These are phyloP conservation scores for Candolleomyces eurysporus DNA, from an alignment of 768 basidiomycete species.

Conservation along the genomic window DNA sequence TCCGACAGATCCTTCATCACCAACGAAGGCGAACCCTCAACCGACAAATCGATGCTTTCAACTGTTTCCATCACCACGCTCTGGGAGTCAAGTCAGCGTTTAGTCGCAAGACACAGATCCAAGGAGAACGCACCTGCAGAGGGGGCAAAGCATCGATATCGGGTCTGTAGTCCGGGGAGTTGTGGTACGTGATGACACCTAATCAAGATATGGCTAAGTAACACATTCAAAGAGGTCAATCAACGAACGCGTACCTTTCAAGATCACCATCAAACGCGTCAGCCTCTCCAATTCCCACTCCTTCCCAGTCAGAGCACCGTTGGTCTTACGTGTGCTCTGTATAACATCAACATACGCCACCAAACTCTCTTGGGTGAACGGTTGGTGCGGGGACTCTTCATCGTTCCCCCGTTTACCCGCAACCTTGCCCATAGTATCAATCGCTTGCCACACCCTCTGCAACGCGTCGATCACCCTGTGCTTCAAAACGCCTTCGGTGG, in stretches of 20 bases:
- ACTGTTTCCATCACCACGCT: slow-evolving; percentile 71
- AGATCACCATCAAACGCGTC: slow-evolving; percentile 66
- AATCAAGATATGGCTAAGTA: slow-evolving; percentile 4
- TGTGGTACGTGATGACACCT: slow-evolving; percentile 78
- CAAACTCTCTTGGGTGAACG: slow-evolving; percentile 85
- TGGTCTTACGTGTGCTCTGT: slow-evolving; percentile 53
- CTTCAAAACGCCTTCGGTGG: slow-evolving; percentile 39
- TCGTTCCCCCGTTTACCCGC: slow-evolving; percentile 19
- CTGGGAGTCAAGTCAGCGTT: slow-evolving; percentile 36
- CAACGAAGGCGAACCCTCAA: slow-evolving; percentile 63
- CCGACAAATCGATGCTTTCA: slow-evolving; percentile 60
- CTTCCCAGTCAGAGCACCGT: slow-evolving; percentile 41
- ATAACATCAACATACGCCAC: slow-evolving; percentile 78
- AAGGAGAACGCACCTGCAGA: slow-evolving; percentile 55
- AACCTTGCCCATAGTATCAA: slow-evolving; percentile 62
- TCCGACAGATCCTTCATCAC: slow-evolving; percentile 84
- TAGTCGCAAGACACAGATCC: background rate
- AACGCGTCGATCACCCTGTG: slow-evolving; percentile 44
- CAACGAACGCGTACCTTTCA: slow-evolving; percentile 54
- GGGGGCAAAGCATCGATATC: slow-evolving; percentile 83
- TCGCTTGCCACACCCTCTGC: slow-evolving; percentile 68
- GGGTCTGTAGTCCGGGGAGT: slow-evolving; percentile 83
- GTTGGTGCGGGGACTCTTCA: slow-evolving; percentile 26
- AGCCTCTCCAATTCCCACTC: slow-evolving; percentile 72
- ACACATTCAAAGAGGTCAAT: background rate